Conservation (phyloP, 2,329 filamentous ascomycete genomes). For the Paecilomyces formosus region DNA sequence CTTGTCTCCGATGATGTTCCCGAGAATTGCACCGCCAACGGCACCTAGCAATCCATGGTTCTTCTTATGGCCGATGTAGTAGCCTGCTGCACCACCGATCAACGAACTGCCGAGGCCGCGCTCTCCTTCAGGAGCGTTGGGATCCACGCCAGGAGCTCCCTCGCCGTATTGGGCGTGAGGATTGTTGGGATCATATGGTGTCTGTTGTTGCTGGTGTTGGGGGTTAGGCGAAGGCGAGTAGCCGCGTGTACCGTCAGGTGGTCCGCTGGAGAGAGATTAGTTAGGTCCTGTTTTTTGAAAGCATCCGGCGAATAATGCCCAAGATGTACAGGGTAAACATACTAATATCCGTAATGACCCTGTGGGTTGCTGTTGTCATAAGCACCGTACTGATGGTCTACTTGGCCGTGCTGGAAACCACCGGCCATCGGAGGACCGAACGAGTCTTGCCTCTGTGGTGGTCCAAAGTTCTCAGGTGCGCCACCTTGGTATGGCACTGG, state of each 20-base stretch:
- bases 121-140: slow-evolving; percentile 45
- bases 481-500: slow-evolving; percentile 21
- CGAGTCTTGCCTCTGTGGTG: slow-evolving; percentile 32
- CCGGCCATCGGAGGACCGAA: slow-evolving; percentile 31
- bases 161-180: slow-evolving; percentile 5
- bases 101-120: slow-evolving; percentile 52
- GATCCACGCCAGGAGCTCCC: slow-evolving; percentile 22
- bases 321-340: slow-evolving; percentile 1
- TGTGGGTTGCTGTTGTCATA: slow-evolving; percentile 27
- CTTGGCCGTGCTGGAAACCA: slow-evolving; percentile 42
- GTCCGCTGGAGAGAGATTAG: neutral
- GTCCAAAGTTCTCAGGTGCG: slow-evolving; percentile 34
- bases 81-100: slow-evolving; percentile 50
- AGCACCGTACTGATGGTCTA: slow-evolving; percentile 23
- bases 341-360: slow-evolving; percentile 29
- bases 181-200: slow-evolving; percentile 1
- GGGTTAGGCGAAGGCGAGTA: slow-evolving; percentile 4
- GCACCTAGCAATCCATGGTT: slow-evolving; percentile 53
- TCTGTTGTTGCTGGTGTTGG: slow-evolving; percentile 9
- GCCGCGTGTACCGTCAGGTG: slow-evolving; percentile 1
- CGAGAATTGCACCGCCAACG: slow-evolving; percentile 50
- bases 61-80: slow-evolving; percentile 49
- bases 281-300: neutral
- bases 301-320: neutral
- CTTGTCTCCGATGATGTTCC: slow-evolving; percentile 49